phyloP scores from a whole-genome alignment of 2,329 filamentous ascomycete species.

The Exophiala calicioides region DNA sequence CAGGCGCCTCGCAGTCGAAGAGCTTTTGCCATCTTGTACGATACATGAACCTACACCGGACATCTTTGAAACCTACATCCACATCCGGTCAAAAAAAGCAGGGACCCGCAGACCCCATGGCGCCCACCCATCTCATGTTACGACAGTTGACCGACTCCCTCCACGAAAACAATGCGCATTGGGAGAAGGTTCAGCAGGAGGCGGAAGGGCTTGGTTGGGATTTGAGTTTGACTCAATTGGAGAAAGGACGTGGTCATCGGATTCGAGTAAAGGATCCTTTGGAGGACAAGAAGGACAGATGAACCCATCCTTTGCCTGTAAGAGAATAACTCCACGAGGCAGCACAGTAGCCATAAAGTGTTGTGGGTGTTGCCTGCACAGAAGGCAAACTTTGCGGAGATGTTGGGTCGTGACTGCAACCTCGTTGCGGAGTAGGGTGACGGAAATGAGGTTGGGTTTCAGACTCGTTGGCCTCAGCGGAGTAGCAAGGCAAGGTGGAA shows the following conservation, averaged over 20 bases:
- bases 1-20: slow-evolving; percentile 54
- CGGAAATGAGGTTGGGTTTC: too few species aligned
- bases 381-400: slow-evolving; percentile 3
- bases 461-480: too few species aligned
- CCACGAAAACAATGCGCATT: slow-evolving; percentile 12
- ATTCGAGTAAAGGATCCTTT: slow-evolving; percentile 6
- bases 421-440: slow-evolving; percentile 13
- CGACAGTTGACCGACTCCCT: slow-evolving; percentile 20
- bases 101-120: too few species aligned
- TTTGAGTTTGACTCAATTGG: slow-evolving; percentile 23
- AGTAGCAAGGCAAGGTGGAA: too few species aligned
- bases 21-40: slow-evolving; percentile 61
- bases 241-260: slow-evolving; percentile 16
- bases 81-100: background rate
- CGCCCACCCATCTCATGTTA: background rate
- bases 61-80: background rate
- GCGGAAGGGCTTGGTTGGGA: slow-evolving; percentile 26
- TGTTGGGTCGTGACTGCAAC: slow-evolving; percentile 1
- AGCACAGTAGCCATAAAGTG: background rate
- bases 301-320: background rate
- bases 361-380: background rate
- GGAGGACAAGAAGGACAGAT: slow-evolving; percentile 23
- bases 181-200: slow-evolving; percentile 15
- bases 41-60: background rate
- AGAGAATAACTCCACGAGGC: too few species aligned